Percentiles rank a stretch among this genome's conserved stretches.
phyloP scores from a whole-genome alignment of 2,329 filamentous ascomycete genomes.

The Sporothrix variecibatus region DNA sequence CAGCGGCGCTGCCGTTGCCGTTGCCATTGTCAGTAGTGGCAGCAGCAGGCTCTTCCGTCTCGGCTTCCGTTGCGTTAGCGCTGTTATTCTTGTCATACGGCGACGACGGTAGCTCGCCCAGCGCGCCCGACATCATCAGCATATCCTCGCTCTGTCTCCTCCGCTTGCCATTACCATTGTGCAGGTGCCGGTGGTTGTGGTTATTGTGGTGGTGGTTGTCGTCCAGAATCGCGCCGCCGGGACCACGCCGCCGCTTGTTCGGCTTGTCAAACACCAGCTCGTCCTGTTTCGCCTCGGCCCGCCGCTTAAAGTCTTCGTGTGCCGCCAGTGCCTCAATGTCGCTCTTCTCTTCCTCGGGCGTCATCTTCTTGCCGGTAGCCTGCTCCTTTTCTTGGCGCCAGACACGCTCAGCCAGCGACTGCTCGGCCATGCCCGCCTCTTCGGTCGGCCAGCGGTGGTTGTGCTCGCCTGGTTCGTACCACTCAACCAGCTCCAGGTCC shows the following conservation, averaged over 20 bases:
- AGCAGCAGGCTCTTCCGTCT: background rate
- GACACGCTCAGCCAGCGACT: conserved; percentile 72
- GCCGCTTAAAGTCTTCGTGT: conserved; percentile 59
- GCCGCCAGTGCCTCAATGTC: conserved; percentile 57
- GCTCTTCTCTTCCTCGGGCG: conserved; percentile 56
- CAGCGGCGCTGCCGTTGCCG: no score
- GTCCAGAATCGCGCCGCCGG: conserved; percentile 3
- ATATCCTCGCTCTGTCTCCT: conserved; percentile 31
- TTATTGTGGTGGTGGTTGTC: background rate
- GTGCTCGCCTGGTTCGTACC: conserved; percentile 79
- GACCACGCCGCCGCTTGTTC: conserved; percentile 41
- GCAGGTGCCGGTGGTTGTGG: conserved; percentile 32
- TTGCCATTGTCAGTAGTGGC: no score
- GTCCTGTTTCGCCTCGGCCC: conserved; percentile 60
- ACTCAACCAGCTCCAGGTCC: conserved; percentile 80
- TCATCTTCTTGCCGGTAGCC: conserved; percentile 49
- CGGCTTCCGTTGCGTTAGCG: background rate
- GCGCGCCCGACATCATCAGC: conserved; percentile 59
- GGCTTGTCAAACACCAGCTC: conserved; percentile 56
- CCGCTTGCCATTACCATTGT: conserved; percentile 27
- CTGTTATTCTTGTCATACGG: conserved; percentile 30
- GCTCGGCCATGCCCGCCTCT: conserved; percentile 75
- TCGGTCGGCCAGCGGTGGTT: conserved; percentile 75
- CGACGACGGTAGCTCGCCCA: conserved; percentile 53
- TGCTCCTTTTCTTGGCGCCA: conserved; percentile 63